Percentiles rank a stretch among this genome's conserved stretches.
These are phyloP conservation scores for Platanus orientalis DNA, from an alignment of 164 flowering plant species.

Conservation along the genomic window DNA sequence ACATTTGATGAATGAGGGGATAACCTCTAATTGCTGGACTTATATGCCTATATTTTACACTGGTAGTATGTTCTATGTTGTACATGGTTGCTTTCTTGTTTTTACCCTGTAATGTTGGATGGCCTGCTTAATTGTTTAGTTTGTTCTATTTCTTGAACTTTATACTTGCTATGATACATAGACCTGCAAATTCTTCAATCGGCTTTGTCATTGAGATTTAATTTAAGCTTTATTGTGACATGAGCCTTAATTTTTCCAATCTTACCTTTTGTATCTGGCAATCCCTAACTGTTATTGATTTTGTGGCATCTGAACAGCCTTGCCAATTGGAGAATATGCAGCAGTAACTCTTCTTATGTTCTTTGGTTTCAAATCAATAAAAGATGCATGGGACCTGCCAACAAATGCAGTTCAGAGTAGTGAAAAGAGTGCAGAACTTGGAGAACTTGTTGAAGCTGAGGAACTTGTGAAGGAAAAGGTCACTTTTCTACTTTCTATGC, in stretches of 20 bases:
- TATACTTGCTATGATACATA: neutral
- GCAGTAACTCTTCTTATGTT: constrained; percentile 87
- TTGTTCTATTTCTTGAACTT: too few species aligned
- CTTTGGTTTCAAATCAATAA: constrained; percentile 86
- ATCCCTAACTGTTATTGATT: neutral
- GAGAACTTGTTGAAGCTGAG: constrained; percentile 89
- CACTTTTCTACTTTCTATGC: neutral
- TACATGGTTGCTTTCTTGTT: too few species aligned
- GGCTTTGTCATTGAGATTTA: neutral
- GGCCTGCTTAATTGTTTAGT: too few species aligned
- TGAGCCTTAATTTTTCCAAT: neutral
- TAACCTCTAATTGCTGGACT: too few species aligned
- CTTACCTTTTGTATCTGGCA: neutral
- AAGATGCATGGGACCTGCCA: constrained; percentile 97
- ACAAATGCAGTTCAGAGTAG: constrained; percentile 38
- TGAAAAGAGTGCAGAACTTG: constrained; percentile 57
- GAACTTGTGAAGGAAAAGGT: constrained; percentile 98
- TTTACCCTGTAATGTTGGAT: too few species aligned
- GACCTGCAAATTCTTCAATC: neutral
- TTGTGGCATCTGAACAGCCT: constrained; percentile 43
- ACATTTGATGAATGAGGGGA: too few species aligned
- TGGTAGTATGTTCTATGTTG: too few species aligned
- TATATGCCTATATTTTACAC: too few species aligned
- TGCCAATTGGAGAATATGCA: constrained; percentile 97
- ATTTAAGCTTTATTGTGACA: neutral